Base-by-base conservation (phyloP, 306 rosid species). In the Clitoria ternatea region DNA sequence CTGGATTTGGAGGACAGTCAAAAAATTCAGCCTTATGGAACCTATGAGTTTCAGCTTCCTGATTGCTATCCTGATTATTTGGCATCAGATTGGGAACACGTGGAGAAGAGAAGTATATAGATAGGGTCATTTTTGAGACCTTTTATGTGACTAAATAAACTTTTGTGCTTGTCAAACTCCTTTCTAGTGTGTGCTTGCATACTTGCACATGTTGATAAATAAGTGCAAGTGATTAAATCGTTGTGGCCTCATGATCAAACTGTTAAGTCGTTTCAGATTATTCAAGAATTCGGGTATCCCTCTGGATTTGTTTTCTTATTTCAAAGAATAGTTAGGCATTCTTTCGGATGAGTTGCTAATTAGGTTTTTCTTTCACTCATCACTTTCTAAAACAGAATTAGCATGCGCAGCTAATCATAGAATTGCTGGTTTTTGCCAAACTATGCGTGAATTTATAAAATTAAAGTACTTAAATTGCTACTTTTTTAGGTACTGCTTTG, bases 41-140 rank as follows among this genome's bases (percentile, higher is more conserved):
- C 77, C 53, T 62, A 53, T 60, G 35, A 60, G 54, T 55, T 37
- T 54, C 80, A 56, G 61, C 76, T 20, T 70, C 80, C 74, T 35
- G 76, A 72, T 20, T 66, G 74, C 74, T 43, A 55, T 81, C 76
- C 66, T 0, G 96, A 89, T 54, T 80, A 74, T 83, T 52, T 72
- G 7, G 54, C 92, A 12, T 85, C 87, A 7, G 97, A 94, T 11
- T 95, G 99, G 97, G 99, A 91, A 54, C 96, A 87, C 50, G 87
- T 91, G 13, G 61, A 79, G 83, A 73, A 79, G 90, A 90, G 74
- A 91, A 86, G 73, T 56, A 70, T 48, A 66, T 42, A 13, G 80
- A 66, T 42, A 13, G 80, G 76, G 57, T 71, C 59, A 59, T 42
- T 57, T 48, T 62, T 56, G 72, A 81, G 69, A 33, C 65, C 62